These are phyloP conservation scores for Pterocarpus santalinus DNA, from an alignment of 306 rosid species.

Conservation along the genomic window DNA sequence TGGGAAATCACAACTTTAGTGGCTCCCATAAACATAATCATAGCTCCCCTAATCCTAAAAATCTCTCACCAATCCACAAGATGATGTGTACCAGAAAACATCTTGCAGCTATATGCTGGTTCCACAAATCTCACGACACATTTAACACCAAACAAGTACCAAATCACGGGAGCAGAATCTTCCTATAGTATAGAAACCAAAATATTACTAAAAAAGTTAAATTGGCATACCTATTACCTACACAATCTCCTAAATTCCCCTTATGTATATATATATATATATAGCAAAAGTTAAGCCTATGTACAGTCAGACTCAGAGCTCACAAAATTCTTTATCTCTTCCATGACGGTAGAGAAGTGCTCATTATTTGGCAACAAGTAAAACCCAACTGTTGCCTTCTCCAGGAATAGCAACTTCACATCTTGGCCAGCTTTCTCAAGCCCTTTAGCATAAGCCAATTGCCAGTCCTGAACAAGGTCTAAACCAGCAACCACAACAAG, in stretches of 20 bases:
- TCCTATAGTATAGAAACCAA: constrained; percentile 57
- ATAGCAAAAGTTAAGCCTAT: constrained; percentile 68
- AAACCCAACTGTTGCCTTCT: constrained; percentile 91
- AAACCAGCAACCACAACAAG: constrained; percentile 96
- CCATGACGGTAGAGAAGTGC: constrained; percentile 86
- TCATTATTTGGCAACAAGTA: constrained; percentile 89
- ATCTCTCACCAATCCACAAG: constrained; percentile 50
- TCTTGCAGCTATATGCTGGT: constrained; percentile 67
- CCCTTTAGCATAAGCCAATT: constrained; percentile 84
- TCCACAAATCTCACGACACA: constrained; percentile 50
- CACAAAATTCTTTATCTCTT: constrained; percentile 86
- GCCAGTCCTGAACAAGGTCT: constrained; percentile 96
- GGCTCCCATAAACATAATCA: constrained; percentile 60
- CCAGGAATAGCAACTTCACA: constrained; percentile 74
- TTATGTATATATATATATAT: constrained; percentile 12
- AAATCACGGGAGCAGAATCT: constrained; percentile 52
- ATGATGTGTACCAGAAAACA: constrained; percentile 52
- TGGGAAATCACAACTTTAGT: constrained; percentile 54
- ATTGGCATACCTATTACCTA: constrained; percentile 71
- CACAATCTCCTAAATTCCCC: constrained; percentile 69
- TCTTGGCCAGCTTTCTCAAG: constrained; percentile 78
- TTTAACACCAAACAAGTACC: constrained; percentile 51
- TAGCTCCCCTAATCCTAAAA: constrained; percentile 50
- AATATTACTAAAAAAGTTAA: constrained; percentile 53
- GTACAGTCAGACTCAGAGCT: constrained; percentile 57